These are phyloP conservation scores for Penicillium bialowiezense DNA, from an alignment of 495 filamentous ascomycete species.

Conservation along the genomic window DNA sequence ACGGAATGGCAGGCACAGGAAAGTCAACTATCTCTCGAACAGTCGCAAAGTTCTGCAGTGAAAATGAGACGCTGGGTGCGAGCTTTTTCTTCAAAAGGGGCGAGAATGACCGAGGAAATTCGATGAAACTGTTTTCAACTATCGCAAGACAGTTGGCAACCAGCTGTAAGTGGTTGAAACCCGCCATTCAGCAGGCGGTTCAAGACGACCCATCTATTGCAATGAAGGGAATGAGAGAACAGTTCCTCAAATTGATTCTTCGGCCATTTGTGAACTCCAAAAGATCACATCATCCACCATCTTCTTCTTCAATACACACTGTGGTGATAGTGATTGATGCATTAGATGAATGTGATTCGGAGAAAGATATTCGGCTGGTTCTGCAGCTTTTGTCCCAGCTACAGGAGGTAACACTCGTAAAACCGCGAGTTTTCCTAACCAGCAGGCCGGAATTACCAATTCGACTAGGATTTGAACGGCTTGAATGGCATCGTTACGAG, in stretches of 20 bases:
- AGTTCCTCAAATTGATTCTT: constrained; percentile 26
- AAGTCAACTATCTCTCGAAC: constrained; percentile 20
- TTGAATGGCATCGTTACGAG: neutral
- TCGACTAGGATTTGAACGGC: constrained; percentile 20
- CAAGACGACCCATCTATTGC: constrained; percentile 14
- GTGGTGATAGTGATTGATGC: constrained; percentile 54
- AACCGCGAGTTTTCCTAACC: constrained; percentile 2
- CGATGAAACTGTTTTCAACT: neutral
- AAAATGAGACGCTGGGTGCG: neutral
- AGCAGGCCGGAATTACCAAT: constrained; percentile 47
- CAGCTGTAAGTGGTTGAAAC: neutral
- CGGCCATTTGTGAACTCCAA: no score
- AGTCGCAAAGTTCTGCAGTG: neutral
- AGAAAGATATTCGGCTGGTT: constrained; percentile 33
- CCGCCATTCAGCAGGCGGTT: neutral
- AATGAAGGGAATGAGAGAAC: constrained; percentile 33
- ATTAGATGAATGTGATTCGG: constrained; percentile 47
- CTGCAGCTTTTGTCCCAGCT: constrained; percentile 29
- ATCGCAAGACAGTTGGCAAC: neutral
- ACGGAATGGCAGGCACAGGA: neutral
- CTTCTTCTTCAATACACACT: constrained; percentile 44
- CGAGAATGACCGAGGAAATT: neutral
- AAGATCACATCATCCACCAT: no score
- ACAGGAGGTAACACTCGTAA: neutral
- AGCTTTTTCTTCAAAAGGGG: neutral